Percentiles rank a stretch among this genome's conserved stretches.
Evolutionary conservation across 148 eudicot genomes (phyloP).

Genomic region (Rhododendron ovatum): DNA sequence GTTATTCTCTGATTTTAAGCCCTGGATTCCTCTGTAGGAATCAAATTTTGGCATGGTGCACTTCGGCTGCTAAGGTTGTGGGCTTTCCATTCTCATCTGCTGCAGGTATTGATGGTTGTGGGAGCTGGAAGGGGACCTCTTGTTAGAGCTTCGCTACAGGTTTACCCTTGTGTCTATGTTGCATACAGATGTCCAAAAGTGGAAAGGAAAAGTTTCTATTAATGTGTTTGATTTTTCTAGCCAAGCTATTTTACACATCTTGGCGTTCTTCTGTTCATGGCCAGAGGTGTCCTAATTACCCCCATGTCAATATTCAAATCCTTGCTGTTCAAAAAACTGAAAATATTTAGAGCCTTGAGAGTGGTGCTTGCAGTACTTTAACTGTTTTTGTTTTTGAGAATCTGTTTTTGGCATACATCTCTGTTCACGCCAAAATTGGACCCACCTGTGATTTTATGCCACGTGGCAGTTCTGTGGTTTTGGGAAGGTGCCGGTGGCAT

Average conservation of each 20-base stretch:
- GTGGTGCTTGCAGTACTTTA: neutral
- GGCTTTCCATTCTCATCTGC: slow-evolving; percentile 1
- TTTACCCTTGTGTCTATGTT: slow-evolving; percentile 12
- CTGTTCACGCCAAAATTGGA: neutral
- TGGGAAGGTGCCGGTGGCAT: neutral
- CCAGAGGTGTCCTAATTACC: neutral
- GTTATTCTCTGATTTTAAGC: neutral
- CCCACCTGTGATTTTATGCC: neutral
- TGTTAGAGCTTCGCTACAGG: slow-evolving; percentile 92
- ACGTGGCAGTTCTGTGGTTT: neutral
- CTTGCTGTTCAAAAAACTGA: neutral
- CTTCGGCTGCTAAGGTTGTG: neutral
- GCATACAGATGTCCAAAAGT: neutral
- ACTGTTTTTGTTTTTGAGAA: neutral
- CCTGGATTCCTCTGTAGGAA: neutral
- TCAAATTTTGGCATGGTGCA: neutral
- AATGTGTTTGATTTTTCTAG: neutral
- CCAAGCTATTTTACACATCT: neutral
- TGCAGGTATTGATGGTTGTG: slow-evolving; percentile 92
- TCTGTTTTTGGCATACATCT: neutral
- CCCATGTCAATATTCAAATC: neutral
- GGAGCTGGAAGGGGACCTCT: slow-evolving; percentile 99
- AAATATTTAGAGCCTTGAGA: slow-evolving; percentile 2
- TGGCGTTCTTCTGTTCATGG: neutral
- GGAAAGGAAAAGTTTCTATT: neutral